Evolutionary conservation across 768 basidiomycete genomes (phyloP), one percentile per base, ranked within the genome.

Genomic region (Ramaria sp.): DNA sequence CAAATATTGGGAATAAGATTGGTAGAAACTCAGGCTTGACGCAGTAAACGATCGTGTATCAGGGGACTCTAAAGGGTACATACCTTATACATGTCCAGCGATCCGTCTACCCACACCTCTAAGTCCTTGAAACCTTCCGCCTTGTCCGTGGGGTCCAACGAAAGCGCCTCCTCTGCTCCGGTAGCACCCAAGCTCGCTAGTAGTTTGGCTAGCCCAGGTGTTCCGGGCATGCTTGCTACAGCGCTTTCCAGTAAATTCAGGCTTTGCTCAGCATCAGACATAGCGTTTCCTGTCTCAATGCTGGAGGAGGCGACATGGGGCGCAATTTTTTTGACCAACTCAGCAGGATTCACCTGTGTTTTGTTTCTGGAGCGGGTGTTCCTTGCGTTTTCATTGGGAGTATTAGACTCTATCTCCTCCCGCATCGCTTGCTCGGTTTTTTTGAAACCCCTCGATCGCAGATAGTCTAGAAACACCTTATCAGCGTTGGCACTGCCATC

Each of bases 1-100:
- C 91, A 67, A 97, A 98, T 60, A 99, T 88, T 2, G 96, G 96
- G 66, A 93, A 96, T 15, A 96, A 72, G 37, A 99, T 86, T 46
- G 91, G 93, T 46, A 88, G 79, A 63, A 99, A 88, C 70, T 99
- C 94, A 54, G 91, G 91, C 88, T 98, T 67, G 19, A 12, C 39
- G 19, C 48, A 39, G 57, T 62, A 37, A 60, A 42, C 38, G 49
- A 53, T 31, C 17, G 1, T 37, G 20, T 20, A 22, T 22, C n/a
- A 31, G 41, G 20, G 17, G 41, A 7, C 30, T 7, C 47, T 20
- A 20, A 6, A 52, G 10, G 27, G 52, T 13, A 72, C 80, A 63
- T 72, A 88, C 90, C 68, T 86, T 75, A 68, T 92, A 92, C 88
- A 92, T 92, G 65, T 92, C 91, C 59, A 92, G 70, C 13, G 90